phyloP scores from a whole-genome alignment of 2,329 filamentous ascomycete genomes.

The Cladosporium colombiae region DNA sequence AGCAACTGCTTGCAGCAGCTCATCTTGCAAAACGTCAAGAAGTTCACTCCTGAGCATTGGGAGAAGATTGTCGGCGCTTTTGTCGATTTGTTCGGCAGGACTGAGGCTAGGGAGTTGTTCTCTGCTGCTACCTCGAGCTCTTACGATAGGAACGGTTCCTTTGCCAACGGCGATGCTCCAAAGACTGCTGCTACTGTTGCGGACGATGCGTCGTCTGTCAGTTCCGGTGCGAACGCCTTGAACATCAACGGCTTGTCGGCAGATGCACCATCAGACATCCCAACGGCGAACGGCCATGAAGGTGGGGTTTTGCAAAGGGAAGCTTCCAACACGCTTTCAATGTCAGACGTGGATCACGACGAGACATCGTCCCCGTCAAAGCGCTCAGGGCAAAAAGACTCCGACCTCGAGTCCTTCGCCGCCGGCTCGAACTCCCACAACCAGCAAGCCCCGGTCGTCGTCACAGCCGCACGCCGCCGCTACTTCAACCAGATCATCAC shows the following conservation, averaged over 20 bases:
- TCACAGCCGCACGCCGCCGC: conserved; percentile 86
- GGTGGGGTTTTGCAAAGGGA: not conserved
- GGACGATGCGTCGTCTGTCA: conserved; percentile 25
- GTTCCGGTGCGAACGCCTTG: conserved; percentile 40
- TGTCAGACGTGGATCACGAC: conserved; percentile 25
- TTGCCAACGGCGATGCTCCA: conserved; percentile 29
- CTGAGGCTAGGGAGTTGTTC: conserved; percentile 93
- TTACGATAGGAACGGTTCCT: conserved; percentile 29
- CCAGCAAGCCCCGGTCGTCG: conserved; percentile 85
- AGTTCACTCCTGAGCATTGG: conserved; percentile 88
- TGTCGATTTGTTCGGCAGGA: conserved; percentile 90
- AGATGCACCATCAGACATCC: conserved; percentile 25
- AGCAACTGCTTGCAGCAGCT: conserved; percentile 97
- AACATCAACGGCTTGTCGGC: conserved; percentile 43
- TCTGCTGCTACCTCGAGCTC: conserved; percentile 67
- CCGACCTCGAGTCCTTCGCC: conserved; percentile 78
- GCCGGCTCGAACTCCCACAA: conserved; percentile 65
- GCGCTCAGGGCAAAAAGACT: conserved; percentile 8
- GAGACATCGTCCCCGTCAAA: conserved; percentile 22
- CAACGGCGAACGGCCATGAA: conserved; percentile 27
- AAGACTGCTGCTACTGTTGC: conserved; percentile 24
- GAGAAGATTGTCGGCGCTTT: conserved; percentile 92
- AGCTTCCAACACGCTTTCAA: not conserved
- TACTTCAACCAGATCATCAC: conserved; percentile 99
- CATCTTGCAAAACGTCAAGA: conserved; percentile 92